Evolutionary conservation across 73 alveolate species (phyloP).

Genomic region (Blepharisma stoltei): DNA sequence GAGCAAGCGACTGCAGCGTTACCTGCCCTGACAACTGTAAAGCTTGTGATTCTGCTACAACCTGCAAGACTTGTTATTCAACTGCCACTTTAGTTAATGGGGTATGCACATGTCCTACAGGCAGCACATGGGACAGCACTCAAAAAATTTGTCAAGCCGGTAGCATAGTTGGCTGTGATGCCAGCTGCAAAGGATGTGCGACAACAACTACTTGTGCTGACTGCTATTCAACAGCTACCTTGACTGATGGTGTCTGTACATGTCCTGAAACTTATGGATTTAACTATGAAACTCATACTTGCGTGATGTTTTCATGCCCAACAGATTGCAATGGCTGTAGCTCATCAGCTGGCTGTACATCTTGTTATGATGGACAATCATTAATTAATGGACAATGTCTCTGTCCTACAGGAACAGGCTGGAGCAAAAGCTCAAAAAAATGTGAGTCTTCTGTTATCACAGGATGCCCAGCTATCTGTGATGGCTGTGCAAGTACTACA

Average conservation of each 20-base stretch:
- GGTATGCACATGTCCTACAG: slow-evolving; percentile 5
- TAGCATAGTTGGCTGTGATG: neutral
- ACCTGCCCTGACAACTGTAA: neutral
- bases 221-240: neutral
- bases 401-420: neutral
- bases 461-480: neutral
- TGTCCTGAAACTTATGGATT: too few relatives aligned
- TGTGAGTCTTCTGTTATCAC: neutral
- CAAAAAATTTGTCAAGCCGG: too few relatives aligned
- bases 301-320: too few relatives aligned
- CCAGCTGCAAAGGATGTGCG: neutral
- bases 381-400: neutral
- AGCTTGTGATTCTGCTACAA: neutral
- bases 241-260: neutral
- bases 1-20: slow-evolving; percentile 1
- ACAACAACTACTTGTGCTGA: neutral
- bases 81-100: neutral
- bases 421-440: neutral
- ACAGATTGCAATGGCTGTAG: neutral
- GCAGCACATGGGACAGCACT: neutral
- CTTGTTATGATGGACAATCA: neutral
- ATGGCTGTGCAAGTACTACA: neutral
- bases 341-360: neutral
- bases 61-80: neutral
- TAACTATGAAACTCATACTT: too few relatives aligned